Evolutionary conservation across 768 basidiomycete genomes (phyloP).

Genomic region (Lentinula sp.): DNA sequence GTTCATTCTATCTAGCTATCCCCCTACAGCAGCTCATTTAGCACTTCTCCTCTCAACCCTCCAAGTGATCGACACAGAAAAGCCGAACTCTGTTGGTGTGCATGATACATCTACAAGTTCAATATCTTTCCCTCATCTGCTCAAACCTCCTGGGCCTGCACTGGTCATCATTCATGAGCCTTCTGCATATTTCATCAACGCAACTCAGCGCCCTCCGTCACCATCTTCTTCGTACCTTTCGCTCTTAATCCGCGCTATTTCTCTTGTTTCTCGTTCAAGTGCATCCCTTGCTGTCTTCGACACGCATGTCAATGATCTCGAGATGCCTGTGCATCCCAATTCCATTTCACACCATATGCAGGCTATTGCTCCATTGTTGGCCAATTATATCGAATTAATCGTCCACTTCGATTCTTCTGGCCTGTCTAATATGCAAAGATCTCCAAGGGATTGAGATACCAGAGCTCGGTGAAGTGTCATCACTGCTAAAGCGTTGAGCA

Average conservation of each 20-base stretch:
- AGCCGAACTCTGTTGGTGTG: neutral
- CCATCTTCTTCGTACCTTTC: constrained; percentile 2
- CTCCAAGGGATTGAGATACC: no score
- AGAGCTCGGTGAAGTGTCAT: no score
- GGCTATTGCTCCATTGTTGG: neutral
- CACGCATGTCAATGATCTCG: neutral
- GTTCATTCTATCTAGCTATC: neutral
- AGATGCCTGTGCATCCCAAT: constrained; percentile 1
- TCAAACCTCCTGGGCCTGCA: neutral
- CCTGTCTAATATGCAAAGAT: no score
- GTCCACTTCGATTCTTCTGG: neutral
- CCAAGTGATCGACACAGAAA: neutral
- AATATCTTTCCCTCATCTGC: neutral
- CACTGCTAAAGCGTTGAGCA: no score
- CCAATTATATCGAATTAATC: neutral
- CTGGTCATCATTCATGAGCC: constrained; percentile 1
- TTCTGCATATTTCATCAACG: neutral
- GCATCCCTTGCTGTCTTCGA: constrained; percentile 1
- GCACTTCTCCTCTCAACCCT: constrained; percentile 1
- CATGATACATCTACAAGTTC: neutral
- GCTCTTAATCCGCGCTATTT: neutral
- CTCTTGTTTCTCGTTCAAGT: neutral
- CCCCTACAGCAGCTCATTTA: constrained; percentile 1
- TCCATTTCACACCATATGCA: neutral
- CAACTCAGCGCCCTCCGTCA: neutral